Base-by-base conservation (phyloP, 495 filamentous ascomycete species). In the Penicillium maclennaniae region DNA sequence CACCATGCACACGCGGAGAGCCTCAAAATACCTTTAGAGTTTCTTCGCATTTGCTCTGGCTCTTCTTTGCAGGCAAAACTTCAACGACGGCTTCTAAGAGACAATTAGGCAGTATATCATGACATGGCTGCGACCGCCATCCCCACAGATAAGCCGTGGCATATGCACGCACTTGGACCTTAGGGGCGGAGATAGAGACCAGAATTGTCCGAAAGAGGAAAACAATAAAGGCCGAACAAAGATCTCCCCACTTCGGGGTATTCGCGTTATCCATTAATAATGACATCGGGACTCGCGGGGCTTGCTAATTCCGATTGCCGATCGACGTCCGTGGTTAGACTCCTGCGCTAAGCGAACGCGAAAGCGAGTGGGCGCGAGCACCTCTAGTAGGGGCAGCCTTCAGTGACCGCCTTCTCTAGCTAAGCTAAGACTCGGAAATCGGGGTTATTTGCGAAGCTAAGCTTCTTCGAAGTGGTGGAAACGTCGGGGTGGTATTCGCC, bases 261-360 rank as follows among this genome's bases (percentile, higher is more conserved):
- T 43, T 43, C 38, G 48, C 36, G 12, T 26, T 15, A 42, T 49
- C 12, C 17, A 49, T 51, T 50, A 55, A 12, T 36, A 47, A 56
- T 46, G n/a, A 25, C 36, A 17, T 26, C 15, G 26, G n/a, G 42
- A 31, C 17, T n/a, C n/a, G 23, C 54, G 54, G 54, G 4, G 16
- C 7, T 39, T 28, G 20, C 7, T 12, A 48, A 17, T 10, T 7
- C 54, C 49, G 54, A 43, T 15, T 15, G 34, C 53, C 53, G 53
- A 41, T 20, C 20, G 31, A 6, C 21, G 21, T 7, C 27, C 31
- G 31, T 34, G 31, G 31, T 34, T 34, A 34, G 8, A 12, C 31
- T 14, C 3, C 3, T 4, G 0, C 4, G 12, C 31, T 49, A 52
- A 55, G 49, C 53, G 53, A 60, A 59, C 36, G 44, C 49, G 55